Percentiles rank a stretch among this genome's conserved stretches.
These are phyloP conservation scores for Leptographium flavum DNA, from an alignment of 2,329 filamentous ascomycete genomes.

Conservation along the genomic window DNA sequence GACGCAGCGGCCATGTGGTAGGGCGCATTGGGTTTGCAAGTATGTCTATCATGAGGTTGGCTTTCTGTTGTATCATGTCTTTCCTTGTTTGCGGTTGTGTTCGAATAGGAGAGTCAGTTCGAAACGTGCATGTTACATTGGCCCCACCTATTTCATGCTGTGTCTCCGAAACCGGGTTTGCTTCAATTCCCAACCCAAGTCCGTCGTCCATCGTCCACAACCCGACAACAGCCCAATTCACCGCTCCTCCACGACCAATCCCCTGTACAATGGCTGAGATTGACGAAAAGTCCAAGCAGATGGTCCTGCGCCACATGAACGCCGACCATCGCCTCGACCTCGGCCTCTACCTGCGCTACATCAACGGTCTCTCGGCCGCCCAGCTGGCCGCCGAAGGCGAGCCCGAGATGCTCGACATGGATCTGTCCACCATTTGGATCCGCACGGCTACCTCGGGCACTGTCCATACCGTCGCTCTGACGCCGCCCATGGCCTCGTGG, in stretches of 20 bases:
- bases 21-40: neutral
- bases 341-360: constrained; percentile 63
- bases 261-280: neutral
- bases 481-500: constrained; percentile 55
- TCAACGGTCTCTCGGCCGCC: constrained; percentile 36
- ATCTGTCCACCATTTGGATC: constrained; percentile 48
- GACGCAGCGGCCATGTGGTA: constrained; percentile 57
- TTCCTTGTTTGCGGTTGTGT: no score
- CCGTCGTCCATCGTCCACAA: no score
- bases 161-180: no score
- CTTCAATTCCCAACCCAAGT: no score
- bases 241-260: no score
- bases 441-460: constrained; percentile 29
- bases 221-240: no score
- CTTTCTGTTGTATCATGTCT: no score
- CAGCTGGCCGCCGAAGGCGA: constrained; percentile 12
- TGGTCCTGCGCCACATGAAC: constrained; percentile 73
- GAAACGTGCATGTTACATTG: no score
- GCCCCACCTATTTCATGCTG: no score
- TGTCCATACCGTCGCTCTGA: constrained; percentile 42
- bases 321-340: constrained; percentile 63
- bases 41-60: neutral
- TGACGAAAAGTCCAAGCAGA: constrained; percentile 13
- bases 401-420: constrained; percentile 51
- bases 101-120: neutral